Conservation (phyloP, 2,329 filamentous ascomycete genomes). For the Talaromyces verruculosus region DNA sequence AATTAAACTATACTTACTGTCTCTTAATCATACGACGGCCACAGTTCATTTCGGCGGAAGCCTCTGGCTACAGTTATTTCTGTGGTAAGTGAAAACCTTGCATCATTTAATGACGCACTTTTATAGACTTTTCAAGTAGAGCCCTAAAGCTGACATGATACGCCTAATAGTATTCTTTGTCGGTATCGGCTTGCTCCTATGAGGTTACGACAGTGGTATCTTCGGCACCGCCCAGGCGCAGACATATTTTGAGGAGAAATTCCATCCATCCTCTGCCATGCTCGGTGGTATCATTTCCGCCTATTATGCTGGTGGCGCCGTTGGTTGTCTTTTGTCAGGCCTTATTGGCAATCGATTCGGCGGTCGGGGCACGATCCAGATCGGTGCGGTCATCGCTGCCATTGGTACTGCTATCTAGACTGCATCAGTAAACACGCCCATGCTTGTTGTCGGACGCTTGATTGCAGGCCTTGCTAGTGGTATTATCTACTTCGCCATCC, state of each 20-base stretch:
- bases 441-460: slow-evolving; percentile 37
- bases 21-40: neutral
- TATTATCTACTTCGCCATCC: slow-evolving; percentile 38
- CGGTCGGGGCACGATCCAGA: slow-evolving; percentile 43
- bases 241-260: neutral
- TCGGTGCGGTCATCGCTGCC: slow-evolving; percentile 39
- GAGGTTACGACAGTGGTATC: slow-evolving; percentile 1
- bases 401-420: slow-evolving; percentile 47
- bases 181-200: neutral
- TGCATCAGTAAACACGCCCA: slow-evolving; percentile 27
- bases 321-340: neutral
- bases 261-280: neutral
- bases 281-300: neutral
- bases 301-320: neutral
- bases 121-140: neutral
- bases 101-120: neutral
- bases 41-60: neutral
- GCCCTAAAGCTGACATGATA: neutral
- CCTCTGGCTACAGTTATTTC: neutral
- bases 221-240: neutral
- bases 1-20: neutral
- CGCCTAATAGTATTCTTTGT: neutral
- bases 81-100: neutral
- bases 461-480: slow-evolving; percentile 44
- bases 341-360: slow-evolving; percentile 30